phyloP scores from a whole-genome alignment of 2,329 filamentous ascomycete species.

The Elsinoe perseae region DNA sequence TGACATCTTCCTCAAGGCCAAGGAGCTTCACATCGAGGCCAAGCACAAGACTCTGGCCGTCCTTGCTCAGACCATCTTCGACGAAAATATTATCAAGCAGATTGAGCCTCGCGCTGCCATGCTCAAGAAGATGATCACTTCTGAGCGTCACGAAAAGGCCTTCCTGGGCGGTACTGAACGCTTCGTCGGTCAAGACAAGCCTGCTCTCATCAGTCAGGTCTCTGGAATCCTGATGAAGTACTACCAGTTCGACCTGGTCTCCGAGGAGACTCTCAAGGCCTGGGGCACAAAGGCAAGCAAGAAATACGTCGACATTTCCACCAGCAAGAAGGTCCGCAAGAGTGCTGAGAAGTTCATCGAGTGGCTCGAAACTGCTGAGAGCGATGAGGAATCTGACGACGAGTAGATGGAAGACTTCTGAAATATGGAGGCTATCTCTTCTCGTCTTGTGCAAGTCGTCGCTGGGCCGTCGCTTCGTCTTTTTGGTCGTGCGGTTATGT shows the following conservation, averaged over 20 bases:
- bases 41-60: slow-evolving; percentile 93
- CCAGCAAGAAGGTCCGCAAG: slow-evolving; percentile 92
- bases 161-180: slow-evolving; percentile 93
- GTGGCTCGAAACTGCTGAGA: slow-evolving; percentile 84
- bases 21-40: slow-evolving; percentile 85
- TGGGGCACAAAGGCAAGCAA: slow-evolving; percentile 96
- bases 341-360: slow-evolving; percentile 87
- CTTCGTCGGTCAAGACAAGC: slow-evolving; percentile 74
- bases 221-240: slow-evolving; percentile 81
- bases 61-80: slow-evolving; percentile 86
- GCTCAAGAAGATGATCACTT: slow-evolving; percentile 80
- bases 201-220: slow-evolving; percentile 68
- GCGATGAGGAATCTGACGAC: slow-evolving; percentile 58
- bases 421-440: background rate
- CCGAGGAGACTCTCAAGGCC: slow-evolving; percentile 77
- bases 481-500: background rate
- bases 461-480: background rate
- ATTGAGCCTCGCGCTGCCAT: slow-evolving; percentile 75
- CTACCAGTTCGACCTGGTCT: slow-evolving; percentile 84
- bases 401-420: slow-evolving; percentile 32
- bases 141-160: slow-evolving; percentile 90
- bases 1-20: slow-evolving; percentile 91
- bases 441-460: background rate
- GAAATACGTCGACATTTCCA: slow-evolving; percentile 88
- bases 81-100: slow-evolving; percentile 81